phyloP scores from a whole-genome alignment of 129 eudicot genomes.

The Flaveria linearis region DNA sequence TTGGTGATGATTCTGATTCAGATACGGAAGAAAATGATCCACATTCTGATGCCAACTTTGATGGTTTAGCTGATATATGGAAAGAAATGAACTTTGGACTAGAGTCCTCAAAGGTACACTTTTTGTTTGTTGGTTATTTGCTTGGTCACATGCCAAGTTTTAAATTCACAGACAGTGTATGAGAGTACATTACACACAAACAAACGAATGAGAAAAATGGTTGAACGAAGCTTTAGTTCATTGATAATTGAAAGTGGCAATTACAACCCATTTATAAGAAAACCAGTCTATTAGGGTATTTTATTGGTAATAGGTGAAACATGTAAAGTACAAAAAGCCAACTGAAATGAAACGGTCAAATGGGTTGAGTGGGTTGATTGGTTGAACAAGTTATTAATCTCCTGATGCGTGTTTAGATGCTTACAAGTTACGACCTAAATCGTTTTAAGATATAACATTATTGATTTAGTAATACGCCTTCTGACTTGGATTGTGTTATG shows the following conservation, averaged over 20 bases:
- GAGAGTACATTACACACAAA: constrained; percentile 4
- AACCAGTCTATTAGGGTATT: not conserved
- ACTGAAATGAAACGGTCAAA: not conserved
- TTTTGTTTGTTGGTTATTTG: constrained; percentile 12
- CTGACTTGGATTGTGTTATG: not conserved
- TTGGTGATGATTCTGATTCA: constrained; percentile 48
- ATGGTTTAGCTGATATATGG: constrained; percentile 83
- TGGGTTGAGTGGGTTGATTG: not conserved
- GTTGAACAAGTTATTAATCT: not conserved
- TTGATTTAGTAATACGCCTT: not conserved
- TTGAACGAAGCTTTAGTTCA: constrained; percentile 11
- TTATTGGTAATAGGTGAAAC: not conserved
- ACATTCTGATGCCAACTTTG: constrained; percentile 44
- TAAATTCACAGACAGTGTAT: not conserved
- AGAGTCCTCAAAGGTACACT: constrained; percentile 72
- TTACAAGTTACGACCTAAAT: not conserved
- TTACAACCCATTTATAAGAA: not conserved
- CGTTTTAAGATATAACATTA: not conserved
- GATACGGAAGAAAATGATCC: constrained; percentile 40
- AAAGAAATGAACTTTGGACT: constrained; percentile 71
- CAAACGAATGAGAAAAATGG: constrained; percentile 1
- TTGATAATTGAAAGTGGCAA: constrained; percentile 9
- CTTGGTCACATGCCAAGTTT: constrained; percentile 23
- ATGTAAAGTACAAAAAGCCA: too few relatives aligned
- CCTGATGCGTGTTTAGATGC: not conserved